Conservation (phyloP, 1,139 yeast species). For the Pneumocystis jirovecii region DNA sequence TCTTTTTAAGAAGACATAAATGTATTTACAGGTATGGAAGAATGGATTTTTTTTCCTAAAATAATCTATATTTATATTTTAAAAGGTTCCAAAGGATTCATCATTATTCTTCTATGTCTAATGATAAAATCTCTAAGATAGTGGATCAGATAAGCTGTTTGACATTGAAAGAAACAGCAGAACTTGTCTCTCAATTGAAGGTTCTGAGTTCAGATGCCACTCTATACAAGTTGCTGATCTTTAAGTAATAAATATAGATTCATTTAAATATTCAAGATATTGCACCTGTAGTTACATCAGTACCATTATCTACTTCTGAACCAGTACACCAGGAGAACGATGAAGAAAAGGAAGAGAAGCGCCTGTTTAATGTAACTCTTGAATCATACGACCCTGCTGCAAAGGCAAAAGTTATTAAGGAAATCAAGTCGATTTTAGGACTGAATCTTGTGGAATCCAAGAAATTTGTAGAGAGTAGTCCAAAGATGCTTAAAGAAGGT, state of each 20-base stretch:
- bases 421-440: conserved; percentile 82
- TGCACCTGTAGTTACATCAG: conserved; percentile 51
- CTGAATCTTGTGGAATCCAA: conserved; percentile 90
- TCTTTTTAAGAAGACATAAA: neutral
- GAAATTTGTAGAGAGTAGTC: conserved; percentile 86
- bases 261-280: conserved; percentile 87
- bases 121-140: conserved; percentile 71
- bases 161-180: conserved; percentile 78
- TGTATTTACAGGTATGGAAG: neutral
- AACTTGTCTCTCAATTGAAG: conserved; percentile 71
- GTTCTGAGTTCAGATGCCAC: conserved; percentile 4
- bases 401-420: conserved; percentile 95
- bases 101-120: neutral
- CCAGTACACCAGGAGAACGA: conserved; percentile 63
- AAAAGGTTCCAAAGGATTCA: neutral
- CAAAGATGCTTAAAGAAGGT: conserved; percentile 76
- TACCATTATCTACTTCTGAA: conserved; percentile 51
- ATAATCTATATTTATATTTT: neutral
- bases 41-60: neutral
- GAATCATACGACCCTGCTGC: conserved; percentile 90
- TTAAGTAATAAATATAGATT: conserved; percentile 21
- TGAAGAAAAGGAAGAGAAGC: conserved; percentile 73
- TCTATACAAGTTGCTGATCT: neutral
- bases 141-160: conserved; percentile 83
- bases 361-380: conserved; percentile 79